phyloP scores from a whole-genome alignment of 441 rosid species.

The Oxalis stricta region DNA sequence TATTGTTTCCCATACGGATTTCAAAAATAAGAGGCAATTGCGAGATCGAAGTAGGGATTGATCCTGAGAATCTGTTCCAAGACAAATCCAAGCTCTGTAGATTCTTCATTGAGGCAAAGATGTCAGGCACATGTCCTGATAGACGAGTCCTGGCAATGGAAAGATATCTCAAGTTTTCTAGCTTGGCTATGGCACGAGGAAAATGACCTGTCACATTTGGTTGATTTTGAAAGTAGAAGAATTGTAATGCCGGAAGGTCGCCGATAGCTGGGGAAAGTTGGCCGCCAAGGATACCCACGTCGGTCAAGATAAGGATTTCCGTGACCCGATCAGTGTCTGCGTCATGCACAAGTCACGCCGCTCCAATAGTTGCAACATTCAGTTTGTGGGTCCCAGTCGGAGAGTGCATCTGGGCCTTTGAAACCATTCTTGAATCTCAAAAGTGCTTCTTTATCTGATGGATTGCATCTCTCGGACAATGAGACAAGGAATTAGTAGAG shows the following conservation, averaged over 20 bases:
- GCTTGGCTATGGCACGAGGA: slow-evolving; percentile 34
- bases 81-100: slow-evolving; percentile 33
- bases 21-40: slow-evolving; percentile 22
- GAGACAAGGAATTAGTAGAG: no score
- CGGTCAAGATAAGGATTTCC: no score
- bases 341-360: no score
- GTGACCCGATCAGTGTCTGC: no score
- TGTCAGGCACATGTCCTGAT: slow-evolving; percentile 36
- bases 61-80: slow-evolving; percentile 36
- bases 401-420: no score
- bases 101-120: slow-evolving; percentile 29
- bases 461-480: no score
- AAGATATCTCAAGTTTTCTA: slow-evolving; percentile 26
- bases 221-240: slow-evolving; percentile 28
- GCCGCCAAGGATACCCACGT: no score
- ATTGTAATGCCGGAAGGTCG: slow-evolving; percentile 34
- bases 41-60: slow-evolving; percentile 39
- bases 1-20: slow-evolving; percentile 39
- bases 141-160: slow-evolving; percentile 32
- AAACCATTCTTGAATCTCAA: no score
- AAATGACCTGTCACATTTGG: slow-evolving; percentile 42
- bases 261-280: slow-evolving; percentile 33
- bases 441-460: no score
- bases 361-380: no score
- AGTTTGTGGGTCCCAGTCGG: no score